Evolutionary conservation across 257 asterid species (phyloP).

Genomic region (Nicotiana attenuata): DNA sequence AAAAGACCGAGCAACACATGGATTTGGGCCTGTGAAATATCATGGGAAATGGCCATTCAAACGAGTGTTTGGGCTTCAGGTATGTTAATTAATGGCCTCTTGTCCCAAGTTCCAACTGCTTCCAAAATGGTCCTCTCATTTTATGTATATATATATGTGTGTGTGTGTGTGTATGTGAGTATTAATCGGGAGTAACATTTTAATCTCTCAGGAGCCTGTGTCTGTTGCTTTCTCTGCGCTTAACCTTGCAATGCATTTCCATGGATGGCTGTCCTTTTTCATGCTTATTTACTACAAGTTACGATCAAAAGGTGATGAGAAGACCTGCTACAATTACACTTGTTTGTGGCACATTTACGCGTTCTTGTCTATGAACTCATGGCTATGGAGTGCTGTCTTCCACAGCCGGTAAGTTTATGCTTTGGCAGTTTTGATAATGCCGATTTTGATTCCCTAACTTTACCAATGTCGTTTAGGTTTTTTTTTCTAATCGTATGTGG

Average conservation of each 20-base stretch:
- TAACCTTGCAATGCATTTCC: constrained; percentile 81
- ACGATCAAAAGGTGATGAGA: constrained; percentile 50
- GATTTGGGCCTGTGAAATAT: constrained; percentile 56
- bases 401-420: constrained; percentile 60
- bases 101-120: neutral
- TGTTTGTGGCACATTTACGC: constrained; percentile 82
- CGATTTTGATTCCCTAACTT: neutral
- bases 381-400: constrained; percentile 87
- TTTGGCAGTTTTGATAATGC: neutral
- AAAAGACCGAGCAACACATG: constrained; percentile 51
- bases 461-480: neutral
- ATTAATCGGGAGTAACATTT: neutral
- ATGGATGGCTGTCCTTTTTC: constrained; percentile 89
- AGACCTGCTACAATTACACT: constrained; percentile 62
- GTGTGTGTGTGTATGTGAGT: neutral
- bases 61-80: constrained; percentile 64
- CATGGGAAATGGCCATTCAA: constrained; percentile 77
- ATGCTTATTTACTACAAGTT: constrained; percentile 30
- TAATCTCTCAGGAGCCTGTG: constrained; percentile 67
- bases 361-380: constrained; percentile 61
- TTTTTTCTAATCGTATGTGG: neutral
- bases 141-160: neutral
- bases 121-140: neutral
- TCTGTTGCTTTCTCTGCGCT: constrained; percentile 82
- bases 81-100: constrained; percentile 20